These are phyloP conservation scores for Gymnopilus junonius DNA, from an alignment of 768 basidiomycete genomes.

Conservation along the genomic window DNA sequence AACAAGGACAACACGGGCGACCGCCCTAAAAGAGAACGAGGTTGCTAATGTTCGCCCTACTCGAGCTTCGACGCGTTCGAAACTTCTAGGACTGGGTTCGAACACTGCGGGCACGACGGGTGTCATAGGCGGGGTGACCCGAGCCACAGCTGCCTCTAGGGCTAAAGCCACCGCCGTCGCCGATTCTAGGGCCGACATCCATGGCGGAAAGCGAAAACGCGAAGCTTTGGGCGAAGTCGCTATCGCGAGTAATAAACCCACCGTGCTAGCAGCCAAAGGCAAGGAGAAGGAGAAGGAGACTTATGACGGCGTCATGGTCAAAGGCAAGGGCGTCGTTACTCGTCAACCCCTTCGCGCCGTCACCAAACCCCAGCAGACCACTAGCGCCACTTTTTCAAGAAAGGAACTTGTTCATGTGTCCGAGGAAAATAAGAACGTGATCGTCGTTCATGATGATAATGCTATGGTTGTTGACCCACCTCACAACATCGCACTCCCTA, in stretches of 20 bases:
- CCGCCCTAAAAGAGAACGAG: constrained; percentile 70
- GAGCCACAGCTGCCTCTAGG: constrained; percentile 58
- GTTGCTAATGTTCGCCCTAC: constrained; percentile 72
- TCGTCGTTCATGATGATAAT: constrained; percentile 46
- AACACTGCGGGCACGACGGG: constrained; percentile 39
- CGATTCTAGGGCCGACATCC: constrained; percentile 47
- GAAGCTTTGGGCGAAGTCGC: constrained; percentile 80
- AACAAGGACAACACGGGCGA: constrained; percentile 52
- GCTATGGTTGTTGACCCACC: constrained; percentile 58
- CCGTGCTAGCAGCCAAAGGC: constrained; percentile 45
- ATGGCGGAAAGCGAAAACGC: constrained; percentile 76
- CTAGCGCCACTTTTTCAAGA: constrained; percentile 33
- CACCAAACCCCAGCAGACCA: constrained; percentile 41
- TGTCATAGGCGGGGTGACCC: constrained; percentile 44
- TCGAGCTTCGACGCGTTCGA: constrained; percentile 64
- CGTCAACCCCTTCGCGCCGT: constrained; percentile 65
- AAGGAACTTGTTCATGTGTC: constrained; percentile 28
- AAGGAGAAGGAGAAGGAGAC: constrained; percentile 68
- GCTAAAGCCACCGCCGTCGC: constrained; percentile 48
- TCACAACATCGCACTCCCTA: constrained; percentile 38
- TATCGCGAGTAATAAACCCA: constrained; percentile 50
- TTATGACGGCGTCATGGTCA: constrained; percentile 68
- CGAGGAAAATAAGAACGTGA: constrained; percentile 17
- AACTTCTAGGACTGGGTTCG: constrained; percentile 49
- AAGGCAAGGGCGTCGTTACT: constrained; percentile 45